Evolutionary conservation across 2,329 filamentous ascomycete species (phyloP).

Genomic region (Phaeosphaeriaceae sp.): DNA sequence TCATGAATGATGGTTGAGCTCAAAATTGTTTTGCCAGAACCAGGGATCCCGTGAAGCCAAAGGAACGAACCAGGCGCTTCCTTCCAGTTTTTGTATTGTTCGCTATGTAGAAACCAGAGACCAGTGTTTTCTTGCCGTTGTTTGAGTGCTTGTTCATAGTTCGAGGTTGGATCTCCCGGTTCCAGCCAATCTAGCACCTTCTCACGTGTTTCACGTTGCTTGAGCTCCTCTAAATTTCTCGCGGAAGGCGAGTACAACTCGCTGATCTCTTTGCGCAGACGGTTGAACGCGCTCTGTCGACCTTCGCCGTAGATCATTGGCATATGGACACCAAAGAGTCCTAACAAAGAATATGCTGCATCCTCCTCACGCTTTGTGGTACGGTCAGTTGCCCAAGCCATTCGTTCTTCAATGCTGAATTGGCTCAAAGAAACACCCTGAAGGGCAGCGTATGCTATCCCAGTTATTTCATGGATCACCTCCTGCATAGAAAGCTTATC

Average conservation of each 20-base stretch:
- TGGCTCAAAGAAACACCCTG: not conserved
- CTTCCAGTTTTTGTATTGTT: conserved; percentile 12
- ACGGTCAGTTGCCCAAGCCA: not conserved
- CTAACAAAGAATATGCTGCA: not conserved
- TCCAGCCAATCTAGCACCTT: conserved; percentile 37
- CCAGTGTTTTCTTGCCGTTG: conserved; percentile 18
- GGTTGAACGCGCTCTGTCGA: conserved; percentile 14
- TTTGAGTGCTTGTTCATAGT: conserved; percentile 19
- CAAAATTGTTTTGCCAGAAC: conserved; percentile 22
- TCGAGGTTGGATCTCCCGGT: conserved; percentile 27
- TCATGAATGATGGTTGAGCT: conserved; percentile 29
- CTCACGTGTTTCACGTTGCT: not conserved
- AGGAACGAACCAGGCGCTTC: not conserved
- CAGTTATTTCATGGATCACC: not conserved
- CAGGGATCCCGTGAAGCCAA: conserved; percentile 5
- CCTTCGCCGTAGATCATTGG: not conserved
- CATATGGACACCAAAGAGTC: not conserved
- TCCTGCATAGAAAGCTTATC: not conserved
- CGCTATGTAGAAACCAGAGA: conserved; percentile 19
- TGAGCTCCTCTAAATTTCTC: not conserved
- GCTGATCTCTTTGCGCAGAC: not conserved
- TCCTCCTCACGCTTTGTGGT: not conserved
- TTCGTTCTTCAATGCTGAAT: not conserved
- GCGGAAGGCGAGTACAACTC: not conserved
- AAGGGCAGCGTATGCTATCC: not conserved